phyloP scores from a whole-genome alignment of 495 filamentous ascomycete species.

The Annulohypoxylon nitens region DNA sequence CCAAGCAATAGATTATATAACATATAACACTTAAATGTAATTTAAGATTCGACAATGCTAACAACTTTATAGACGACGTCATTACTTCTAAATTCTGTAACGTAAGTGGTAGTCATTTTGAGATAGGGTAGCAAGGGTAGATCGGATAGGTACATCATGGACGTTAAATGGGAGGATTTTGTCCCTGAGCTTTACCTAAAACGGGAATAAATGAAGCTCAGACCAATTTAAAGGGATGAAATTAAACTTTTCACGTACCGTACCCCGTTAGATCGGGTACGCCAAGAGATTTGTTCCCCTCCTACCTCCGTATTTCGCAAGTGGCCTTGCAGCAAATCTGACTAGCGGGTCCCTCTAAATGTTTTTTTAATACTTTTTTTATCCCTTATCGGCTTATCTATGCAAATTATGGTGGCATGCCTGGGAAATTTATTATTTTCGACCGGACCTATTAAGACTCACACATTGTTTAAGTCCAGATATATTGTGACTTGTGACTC shows the following conservation, averaged over 20 bases:
- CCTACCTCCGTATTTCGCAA: constrained; percentile 43
- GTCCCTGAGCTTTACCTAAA: constrained; percentile 39
- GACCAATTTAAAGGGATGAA: constrained; percentile 7
- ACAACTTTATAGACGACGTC: constrained; percentile 26
- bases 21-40: constrained; percentile 7
- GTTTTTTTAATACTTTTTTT: constrained; percentile 36
- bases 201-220: constrained; percentile 16
- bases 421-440: constrained; percentile 42
- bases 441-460: constrained; percentile 30
- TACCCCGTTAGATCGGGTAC: constrained; percentile 36
- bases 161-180: not conserved
- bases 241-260: constrained; percentile 25
- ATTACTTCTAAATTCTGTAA: constrained; percentile 18
- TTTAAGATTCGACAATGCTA: not conserved
- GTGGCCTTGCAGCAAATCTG: constrained; percentile 18
- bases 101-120: not conserved
- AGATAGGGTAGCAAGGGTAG: not conserved
- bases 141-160: not conserved
- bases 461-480: constrained; percentile 19
- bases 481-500: constrained; percentile 24
- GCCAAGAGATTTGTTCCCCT: constrained; percentile 39
- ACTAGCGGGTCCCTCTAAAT: constrained; percentile 33
- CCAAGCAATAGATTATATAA: not conserved
- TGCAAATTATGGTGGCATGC: constrained; percentile 33
- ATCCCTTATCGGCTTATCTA: constrained; percentile 46